Percentiles rank a stretch among this genome's conserved stretches.
These are phyloP conservation scores for Tuber indicum DNA, from an alignment of 495 filamentous ascomycete genomes.

Conservation along the genomic window DNA sequence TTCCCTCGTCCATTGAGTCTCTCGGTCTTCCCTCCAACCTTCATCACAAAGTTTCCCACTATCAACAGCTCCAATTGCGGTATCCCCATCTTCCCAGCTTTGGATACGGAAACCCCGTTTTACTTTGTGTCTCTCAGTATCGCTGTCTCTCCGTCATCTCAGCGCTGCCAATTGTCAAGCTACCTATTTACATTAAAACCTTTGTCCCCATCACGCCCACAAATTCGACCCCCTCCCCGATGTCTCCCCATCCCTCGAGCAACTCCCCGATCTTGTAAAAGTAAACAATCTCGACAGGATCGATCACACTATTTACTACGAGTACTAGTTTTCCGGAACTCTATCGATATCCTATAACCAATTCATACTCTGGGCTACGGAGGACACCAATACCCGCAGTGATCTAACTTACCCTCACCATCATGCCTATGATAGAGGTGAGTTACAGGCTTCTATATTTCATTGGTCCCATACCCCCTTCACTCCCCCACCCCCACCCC, in stretches of 20 bases:
- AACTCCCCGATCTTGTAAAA: neutral
- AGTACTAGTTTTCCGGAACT: neutral
- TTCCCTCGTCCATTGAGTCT: neutral
- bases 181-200: neutral
- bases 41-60: neutral
- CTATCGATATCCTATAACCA: neutral
- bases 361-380: neutral
- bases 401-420: neutral
- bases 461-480: neutral
- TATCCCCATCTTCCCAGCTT: neutral
- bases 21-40: neutral
- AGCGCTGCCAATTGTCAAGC: neutral
- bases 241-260: neutral
- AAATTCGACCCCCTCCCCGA: neutral
- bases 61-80: neutral
- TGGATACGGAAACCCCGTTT: neutral
- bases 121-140: neutral
- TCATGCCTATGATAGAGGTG: constrained; percentile 36
- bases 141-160: neutral
- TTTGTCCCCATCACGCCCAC: neutral
- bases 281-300: neutral
- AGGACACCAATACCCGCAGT: neutral
- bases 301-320: neutral
- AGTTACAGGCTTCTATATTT: neutral
- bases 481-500: neutral